Base-by-base conservation (phyloP, 2,329 filamentous ascomycete species). In the Coniella lustricola region DNA sequence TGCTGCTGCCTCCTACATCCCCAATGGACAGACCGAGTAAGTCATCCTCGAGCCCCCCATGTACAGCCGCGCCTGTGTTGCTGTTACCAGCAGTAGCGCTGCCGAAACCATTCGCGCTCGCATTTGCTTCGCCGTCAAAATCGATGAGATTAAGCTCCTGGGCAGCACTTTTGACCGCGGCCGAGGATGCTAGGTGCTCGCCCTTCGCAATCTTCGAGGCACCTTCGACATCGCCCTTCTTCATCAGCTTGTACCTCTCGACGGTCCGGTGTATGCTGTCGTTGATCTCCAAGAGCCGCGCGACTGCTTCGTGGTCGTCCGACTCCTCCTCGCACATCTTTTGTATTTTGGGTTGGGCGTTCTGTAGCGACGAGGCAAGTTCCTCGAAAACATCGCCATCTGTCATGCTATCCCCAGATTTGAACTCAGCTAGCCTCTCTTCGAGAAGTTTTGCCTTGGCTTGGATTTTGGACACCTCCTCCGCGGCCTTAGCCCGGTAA, bases 311-410 rank as follows among this genome's bases (percentile, higher is more conserved):
- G 53, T 90, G 84, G 62, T 98, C 93, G 53, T 97, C 91, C 10
- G 90, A 96, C 63, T 98, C 93, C 67, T 98, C 93, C 67, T 97
- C 91, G 62, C 91, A 97, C 91, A 98, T 98, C 70, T 89, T 96
- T 64, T 97, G 91, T 56, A 98, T 97, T 72, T 98, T 98, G 8
- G 93, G 93, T 60, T 98, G 93, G 2, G 93, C 93, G 62, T 86
- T 96, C 64, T 89, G 87, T 39, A 98, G 75, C 9, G 93, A 83
- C 55, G 86, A 84, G 4, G 90, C 90, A 46, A 98, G 77, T 72
- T 98, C 93, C 73, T 90, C 78, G 56, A 81, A 84, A 17, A 84
- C 81, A 52, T 84, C 81, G 12, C 79, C 79, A 16, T 84, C 80
- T 17, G 68, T 64, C 69, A 97, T 85, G 50, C 77, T 79, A 59